These are phyloP conservation scores for Globisporangium mamillatum DNA, from an alignment of 352 stramenopile species.

Conservation along the genomic window DNA sequence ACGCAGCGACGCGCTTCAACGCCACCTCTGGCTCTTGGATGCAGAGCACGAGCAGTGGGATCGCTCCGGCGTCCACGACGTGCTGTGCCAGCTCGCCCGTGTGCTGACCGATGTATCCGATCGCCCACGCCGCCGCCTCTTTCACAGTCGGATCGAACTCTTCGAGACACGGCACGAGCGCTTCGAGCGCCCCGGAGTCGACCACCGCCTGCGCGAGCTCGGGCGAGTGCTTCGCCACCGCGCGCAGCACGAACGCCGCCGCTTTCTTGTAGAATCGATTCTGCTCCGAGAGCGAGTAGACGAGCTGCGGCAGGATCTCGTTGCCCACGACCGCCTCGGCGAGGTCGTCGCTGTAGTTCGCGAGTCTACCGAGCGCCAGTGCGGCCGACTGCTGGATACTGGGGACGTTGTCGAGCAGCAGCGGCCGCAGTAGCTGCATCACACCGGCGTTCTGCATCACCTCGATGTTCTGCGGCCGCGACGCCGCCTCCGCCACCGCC, in stretches of 20 bases:
- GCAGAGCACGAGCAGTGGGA: constrained; percentile 93
- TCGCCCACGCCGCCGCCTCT: constrained; percentile 93
- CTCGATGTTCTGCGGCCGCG: constrained; percentile 95
- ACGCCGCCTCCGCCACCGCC: constrained; percentile 91
- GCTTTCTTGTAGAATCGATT: constrained; percentile 97
- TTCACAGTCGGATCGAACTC: constrained; percentile 96
- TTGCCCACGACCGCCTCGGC: constrained; percentile 93
- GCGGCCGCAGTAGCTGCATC: constrained; percentile 92
- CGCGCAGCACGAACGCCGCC: constrained; percentile 91
- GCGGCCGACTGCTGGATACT: constrained; percentile 95
- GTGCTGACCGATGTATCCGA: constrained; percentile 95
- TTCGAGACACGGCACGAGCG: constrained; percentile 92
- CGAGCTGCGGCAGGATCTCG: constrained; percentile 95
- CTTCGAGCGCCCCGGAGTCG: constrained; percentile 90
- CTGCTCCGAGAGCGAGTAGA: constrained; percentile 94
- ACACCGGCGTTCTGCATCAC: constrained; percentile 96
- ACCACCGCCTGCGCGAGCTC: constrained; percentile 94
- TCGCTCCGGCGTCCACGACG: constrained; percentile 91
- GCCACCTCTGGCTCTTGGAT: constrained; percentile 95
- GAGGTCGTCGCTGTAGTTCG: constrained; percentile 95
- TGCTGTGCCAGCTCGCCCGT: constrained; percentile 91
- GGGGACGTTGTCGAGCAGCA: constrained; percentile 94
- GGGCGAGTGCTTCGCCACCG: constrained; percentile 93
- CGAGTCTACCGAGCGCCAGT: constrained; percentile 89
- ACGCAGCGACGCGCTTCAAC: constrained; percentile 93